Base-by-base conservation (phyloP, 208 protist species). In the Crithidia mellificae region DNA sequence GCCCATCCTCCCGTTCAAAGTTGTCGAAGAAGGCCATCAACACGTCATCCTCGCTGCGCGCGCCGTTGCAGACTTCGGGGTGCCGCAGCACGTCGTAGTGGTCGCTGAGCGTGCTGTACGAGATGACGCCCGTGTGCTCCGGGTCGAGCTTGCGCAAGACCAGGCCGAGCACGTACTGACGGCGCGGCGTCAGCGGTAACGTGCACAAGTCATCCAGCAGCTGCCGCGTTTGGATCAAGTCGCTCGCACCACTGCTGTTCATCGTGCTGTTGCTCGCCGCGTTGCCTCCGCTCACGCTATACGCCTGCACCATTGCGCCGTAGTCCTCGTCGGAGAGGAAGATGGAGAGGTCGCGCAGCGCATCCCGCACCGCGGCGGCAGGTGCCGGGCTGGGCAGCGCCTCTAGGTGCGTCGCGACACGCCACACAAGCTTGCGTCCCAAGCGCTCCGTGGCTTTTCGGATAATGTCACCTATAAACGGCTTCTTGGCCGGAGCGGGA, bases 1-100 rank as follows among this genome's bases (percentile, higher is more conserved):
- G 9, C 47, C 79, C 73, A 36, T 64, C 74, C 25, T 47, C 64
- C 29, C 62, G 62, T 30, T 49, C 57, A 34, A 95, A 86, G 59
- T 66, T 80, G 51, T 74, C 66, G 54, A 91, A 71, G 52, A 91
- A 95, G 19, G 72, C 72, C 3, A 62, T 53, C 38, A 68, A 6
- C n/a, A 93, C 72, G 32, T 83, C 85, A 15, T 85, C 63, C 52
- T 79, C 69, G 20, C 76, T 68, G 59, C 68, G 75, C 1, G 63
- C 64, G 30, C 72, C 54, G 53, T 51, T 84, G 29, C 88, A 68
- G 24, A 91, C 80, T 22, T 72, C 63, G 29, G 90, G 90, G 65
- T 95, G 90, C 25, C 90, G 85, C 72, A 90, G 39, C 53, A 84
- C 80, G 58, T 93, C 88, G 68, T 93, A 95, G 54, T 74, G 25